Evolutionary conservation across 2,329 filamentous ascomycete species (phyloP).

Genomic region (Penicillium olsonii): DNA sequence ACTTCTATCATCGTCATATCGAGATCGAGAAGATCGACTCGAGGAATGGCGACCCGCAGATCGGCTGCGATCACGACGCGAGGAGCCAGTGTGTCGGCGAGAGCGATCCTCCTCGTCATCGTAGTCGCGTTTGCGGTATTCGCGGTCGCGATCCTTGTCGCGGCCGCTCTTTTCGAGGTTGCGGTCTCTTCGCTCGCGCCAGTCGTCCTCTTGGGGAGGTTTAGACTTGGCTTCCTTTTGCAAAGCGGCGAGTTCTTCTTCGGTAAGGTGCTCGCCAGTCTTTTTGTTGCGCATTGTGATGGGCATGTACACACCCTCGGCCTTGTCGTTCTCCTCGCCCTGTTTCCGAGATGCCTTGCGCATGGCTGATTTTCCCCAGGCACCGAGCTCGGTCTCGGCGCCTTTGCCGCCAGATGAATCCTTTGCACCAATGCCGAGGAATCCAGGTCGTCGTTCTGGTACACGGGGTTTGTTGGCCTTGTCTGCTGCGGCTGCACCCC

Average conservation of each 20-base stretch:
- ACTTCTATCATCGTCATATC: constrained; percentile 40
- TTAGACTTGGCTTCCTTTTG: constrained; percentile 52
- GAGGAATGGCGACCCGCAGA: constrained; percentile 37
- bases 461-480: constrained; percentile 62
- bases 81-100: constrained; percentile 41
- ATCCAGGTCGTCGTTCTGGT: constrained; percentile 71
- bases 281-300: constrained; percentile 62
- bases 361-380: constrained; percentile 70
- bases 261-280: constrained; percentile 63
- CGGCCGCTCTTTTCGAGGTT: constrained; percentile 44
- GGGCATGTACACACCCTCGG: constrained; percentile 60
- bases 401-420: constrained; percentile 60
- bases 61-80: constrained; percentile 39
- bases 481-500: constrained; percentile 40
- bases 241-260: constrained; percentile 60
- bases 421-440: constrained; percentile 87
- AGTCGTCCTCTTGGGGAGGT: constrained; percentile 45
- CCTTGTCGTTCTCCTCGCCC: constrained; percentile 48
- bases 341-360: constrained; percentile 59
- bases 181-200: constrained; percentile 47
- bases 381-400: constrained; percentile 70
- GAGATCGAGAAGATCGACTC: constrained; percentile 37
- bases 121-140: constrained; percentile 37
- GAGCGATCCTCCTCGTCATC: constrained; percentile 36
- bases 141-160: constrained; percentile 37